Evolutionary conservation across 129 eudicot species (phyloP).

Genomic region (Smallanthus sonchifolius): DNA sequence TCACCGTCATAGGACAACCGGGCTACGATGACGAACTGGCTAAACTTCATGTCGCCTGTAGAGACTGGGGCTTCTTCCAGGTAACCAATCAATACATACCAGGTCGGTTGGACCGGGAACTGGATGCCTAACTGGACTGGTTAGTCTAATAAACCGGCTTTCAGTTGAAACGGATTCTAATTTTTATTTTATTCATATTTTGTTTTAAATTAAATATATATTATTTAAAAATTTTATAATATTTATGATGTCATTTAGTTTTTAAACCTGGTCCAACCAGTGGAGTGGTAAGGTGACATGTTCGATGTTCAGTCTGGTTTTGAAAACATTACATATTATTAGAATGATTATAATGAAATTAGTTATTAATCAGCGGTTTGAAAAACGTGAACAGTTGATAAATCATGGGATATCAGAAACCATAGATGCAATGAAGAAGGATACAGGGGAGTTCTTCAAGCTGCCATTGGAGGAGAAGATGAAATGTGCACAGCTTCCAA

Average conservation of each 20-base stretch:
- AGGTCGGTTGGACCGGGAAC: background rate
- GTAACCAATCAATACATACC: conserved; percentile 10
- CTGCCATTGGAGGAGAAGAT: conserved; percentile 54
- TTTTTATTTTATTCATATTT: no score
- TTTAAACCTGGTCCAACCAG: no score
- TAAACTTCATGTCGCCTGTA: conserved; percentile 50
- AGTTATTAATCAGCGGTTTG: background rate
- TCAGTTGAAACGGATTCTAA: no score
- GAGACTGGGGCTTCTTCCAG: conserved; percentile 67
- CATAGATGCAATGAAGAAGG: conserved; percentile 47
- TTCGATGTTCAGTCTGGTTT: no score
- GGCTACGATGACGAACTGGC: conserved; percentile 34
- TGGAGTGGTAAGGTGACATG: no score
- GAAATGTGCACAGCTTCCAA: conserved; percentile 37
- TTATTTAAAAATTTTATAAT: no score
- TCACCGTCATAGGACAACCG: background rate
- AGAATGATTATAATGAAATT: no score
- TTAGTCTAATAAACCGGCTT: no score
- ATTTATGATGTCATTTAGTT: no score
- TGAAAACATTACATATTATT: no score
- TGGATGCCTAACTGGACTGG: no score
- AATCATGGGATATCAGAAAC: conserved; percentile 40
- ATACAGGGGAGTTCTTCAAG: conserved; percentile 40
- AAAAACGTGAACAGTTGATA: conserved; percentile 32
- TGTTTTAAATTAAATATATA: no score